Evolutionary conservation across 2,329 filamentous ascomycete genomes (phyloP).

Genomic region (Fonsecaea pedrosoi): DNA sequence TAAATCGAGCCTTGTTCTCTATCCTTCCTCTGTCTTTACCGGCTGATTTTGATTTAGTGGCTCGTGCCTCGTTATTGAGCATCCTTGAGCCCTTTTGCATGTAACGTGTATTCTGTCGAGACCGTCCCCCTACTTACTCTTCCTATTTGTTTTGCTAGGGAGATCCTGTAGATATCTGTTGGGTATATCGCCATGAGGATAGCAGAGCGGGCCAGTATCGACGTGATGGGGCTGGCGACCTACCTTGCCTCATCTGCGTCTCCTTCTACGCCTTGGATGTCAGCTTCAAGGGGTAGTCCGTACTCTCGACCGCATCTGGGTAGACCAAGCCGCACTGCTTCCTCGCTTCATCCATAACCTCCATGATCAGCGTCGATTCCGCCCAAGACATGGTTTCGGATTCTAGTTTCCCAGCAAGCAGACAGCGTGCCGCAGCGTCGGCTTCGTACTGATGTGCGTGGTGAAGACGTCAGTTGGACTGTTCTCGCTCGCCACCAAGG

Average conservation of each 20-base stretch:
- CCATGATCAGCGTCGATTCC: slow-evolving; percentile 87
- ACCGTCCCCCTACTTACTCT: not conserved
- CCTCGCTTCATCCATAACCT: slow-evolving; percentile 75
- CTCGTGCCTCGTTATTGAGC: not conserved
- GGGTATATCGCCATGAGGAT: not conserved
- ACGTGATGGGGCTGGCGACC: not conserved
- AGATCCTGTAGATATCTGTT: not conserved
- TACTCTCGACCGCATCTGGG: slow-evolving; percentile 70
- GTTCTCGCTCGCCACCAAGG: not conserved
- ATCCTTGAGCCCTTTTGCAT: not conserved
- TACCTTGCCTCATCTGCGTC: not conserved
- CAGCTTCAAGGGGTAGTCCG: slow-evolving; percentile 56
- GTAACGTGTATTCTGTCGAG: not conserved
- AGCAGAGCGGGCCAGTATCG: not conserved
- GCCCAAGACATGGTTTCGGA: slow-evolving; percentile 79
- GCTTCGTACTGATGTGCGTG: slow-evolving; percentile 31
- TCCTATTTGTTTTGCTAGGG: not conserved
- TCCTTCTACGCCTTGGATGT: slow-evolving; percentile 15
- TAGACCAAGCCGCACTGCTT: slow-evolving; percentile 68
- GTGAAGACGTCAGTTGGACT: not conserved
- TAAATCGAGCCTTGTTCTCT: not conserved
- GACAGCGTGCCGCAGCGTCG: slow-evolving; percentile 34
- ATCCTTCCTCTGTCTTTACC: not conserved
- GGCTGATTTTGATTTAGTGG: not conserved
- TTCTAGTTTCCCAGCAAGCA: slow-evolving; percentile 70